A percentile compares a stretch with the other conserved stretches of the same genome.
Conservation (phyloP, 208 protist genomes). For the Crithidia brevicula region DNA sequence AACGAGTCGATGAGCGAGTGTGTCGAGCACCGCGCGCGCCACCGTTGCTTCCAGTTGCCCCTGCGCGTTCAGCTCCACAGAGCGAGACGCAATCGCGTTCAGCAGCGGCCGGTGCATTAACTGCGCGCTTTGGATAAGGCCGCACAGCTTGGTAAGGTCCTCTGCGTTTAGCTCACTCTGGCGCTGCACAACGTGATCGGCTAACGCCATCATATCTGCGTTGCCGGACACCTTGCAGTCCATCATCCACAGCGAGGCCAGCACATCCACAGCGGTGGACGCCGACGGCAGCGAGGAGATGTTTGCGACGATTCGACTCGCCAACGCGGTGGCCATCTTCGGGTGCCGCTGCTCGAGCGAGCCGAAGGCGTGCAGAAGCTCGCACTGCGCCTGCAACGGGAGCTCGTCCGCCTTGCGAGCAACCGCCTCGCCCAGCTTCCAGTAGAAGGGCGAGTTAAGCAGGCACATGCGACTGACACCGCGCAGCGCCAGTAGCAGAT, state of each 20-base stretch:
- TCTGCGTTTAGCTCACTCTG: constrained; percentile 44
- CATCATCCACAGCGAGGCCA: constrained; percentile 73
- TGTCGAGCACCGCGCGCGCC: constrained; percentile 69
- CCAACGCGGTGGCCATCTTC: constrained; percentile 30
- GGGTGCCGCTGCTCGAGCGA: constrained; percentile 48
- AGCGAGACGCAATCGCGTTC: constrained; percentile 50
- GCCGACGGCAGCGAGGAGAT: constrained; percentile 41
- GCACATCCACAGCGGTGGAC: constrained; percentile 51
- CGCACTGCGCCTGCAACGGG: constrained; percentile 55
- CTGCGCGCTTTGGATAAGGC: constrained; percentile 46
- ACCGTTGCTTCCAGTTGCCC: constrained; percentile 39
- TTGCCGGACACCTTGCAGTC: constrained; percentile 40
- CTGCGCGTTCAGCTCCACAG: constrained; percentile 40
- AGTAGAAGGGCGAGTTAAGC: constrained; percentile 65
- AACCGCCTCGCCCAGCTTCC: constrained; percentile 44
- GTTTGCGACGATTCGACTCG: constrained; percentile 34
- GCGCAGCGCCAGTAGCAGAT: constrained; percentile 66
- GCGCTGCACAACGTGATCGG: constrained; percentile 41
- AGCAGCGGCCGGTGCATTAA: constrained; percentile 58
- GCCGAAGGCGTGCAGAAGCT: constrained; percentile 65
- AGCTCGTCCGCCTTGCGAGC: constrained; percentile 43
- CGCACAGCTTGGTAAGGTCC: constrained; percentile 65
- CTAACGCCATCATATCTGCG: constrained; percentile 21
- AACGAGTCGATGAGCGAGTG: constrained; percentile 48
- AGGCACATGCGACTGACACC: constrained; percentile 75